Evolutionary conservation across 2,329 filamentous ascomycete genomes (phyloP).

Genomic region (Pyrenophora teres): DNA sequence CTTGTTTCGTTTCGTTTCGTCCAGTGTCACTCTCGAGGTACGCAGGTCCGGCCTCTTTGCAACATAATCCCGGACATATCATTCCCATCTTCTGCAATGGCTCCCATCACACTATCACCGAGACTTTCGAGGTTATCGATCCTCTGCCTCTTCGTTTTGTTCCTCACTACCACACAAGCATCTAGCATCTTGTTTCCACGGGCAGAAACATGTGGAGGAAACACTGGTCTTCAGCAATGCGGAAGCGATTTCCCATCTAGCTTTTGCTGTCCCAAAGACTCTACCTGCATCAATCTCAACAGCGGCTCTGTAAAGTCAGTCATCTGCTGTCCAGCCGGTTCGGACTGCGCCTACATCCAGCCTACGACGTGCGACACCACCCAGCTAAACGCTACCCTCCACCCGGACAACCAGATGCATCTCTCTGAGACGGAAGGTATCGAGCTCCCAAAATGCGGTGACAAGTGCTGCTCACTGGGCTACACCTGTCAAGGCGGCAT

Average conservation of each 20-base stretch:
- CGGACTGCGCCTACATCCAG: conserved; percentile 64
- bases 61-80: conserved; percentile 2
- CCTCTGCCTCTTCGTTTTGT: conserved; percentile 37
- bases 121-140: conserved; percentile 42
- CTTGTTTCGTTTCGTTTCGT: conserved; percentile 11
- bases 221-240: conserved; percentile 58
- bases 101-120: conserved; percentile 30
- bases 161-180: conserved; percentile 31
- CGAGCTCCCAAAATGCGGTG: conserved; percentile 62
- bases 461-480: conserved; percentile 72
- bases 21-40: conserved; percentile 13
- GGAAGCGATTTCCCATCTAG: conserved; percentile 60
- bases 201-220: conserved; percentile 56
- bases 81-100: conserved; percentile 27
- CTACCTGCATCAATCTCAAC: conserved; percentile 63
- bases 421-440: conserved; percentile 63
- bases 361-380: conserved; percentile 68
- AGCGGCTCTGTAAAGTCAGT: conserved; percentile 66
- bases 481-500: conserved; percentile 63
- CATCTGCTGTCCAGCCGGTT: conserved; percentile 69
- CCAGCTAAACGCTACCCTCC: conserved; percentile 62
- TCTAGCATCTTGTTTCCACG: conserved; percentile 38
- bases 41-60: conserved; percentile 15
- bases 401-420: conserved; percentile 67
- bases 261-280: conserved; percentile 67